phyloP scores from a whole-genome alignment of 2,329 filamentous ascomycete species.

The Aspergillus sp. region DNA sequence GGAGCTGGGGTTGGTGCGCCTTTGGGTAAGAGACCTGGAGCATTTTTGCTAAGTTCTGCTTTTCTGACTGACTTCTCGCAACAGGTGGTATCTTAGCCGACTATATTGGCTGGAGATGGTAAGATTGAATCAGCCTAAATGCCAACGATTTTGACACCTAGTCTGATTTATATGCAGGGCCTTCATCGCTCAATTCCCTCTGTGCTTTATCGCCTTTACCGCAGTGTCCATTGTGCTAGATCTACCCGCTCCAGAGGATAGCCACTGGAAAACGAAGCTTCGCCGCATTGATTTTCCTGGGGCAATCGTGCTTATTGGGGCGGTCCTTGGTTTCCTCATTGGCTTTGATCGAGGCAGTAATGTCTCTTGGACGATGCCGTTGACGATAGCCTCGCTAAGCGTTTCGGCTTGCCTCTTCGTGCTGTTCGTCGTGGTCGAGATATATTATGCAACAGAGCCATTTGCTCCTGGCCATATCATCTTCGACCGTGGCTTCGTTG shows the following conservation, averaged over 20 bases:
- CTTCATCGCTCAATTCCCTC: constrained; percentile 69
- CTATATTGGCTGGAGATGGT: constrained; percentile 73
- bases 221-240: constrained; percentile 64
- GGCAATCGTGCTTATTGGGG: constrained; percentile 63
- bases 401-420: constrained; percentile 60
- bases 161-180: constrained; percentile 50
- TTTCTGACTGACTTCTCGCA: constrained; percentile 21
- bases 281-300: constrained; percentile 72
- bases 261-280: constrained; percentile 66
- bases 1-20: constrained; percentile 71
- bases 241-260: constrained; percentile 58
- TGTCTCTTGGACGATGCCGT: constrained; percentile 61
- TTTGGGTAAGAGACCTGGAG: constrained; percentile 46
- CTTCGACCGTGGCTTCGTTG: constrained; percentile 64
- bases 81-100: constrained; percentile 66
- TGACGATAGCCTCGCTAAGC: constrained; percentile 59
- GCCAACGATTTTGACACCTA: background rate
- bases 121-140: constrained; percentile 24
- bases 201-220: constrained; percentile 65
- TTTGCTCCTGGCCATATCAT: constrained; percentile 75
- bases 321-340: constrained; percentile 65
- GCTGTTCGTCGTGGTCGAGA: constrained; percentile 69
- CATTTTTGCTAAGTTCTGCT: background rate
- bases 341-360: constrained; percentile 75
- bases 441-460: constrained; percentile 65